Conservation (phyloP, 2,329 filamentous ascomycete species). For the Pestalotiopsis sp. region DNA sequence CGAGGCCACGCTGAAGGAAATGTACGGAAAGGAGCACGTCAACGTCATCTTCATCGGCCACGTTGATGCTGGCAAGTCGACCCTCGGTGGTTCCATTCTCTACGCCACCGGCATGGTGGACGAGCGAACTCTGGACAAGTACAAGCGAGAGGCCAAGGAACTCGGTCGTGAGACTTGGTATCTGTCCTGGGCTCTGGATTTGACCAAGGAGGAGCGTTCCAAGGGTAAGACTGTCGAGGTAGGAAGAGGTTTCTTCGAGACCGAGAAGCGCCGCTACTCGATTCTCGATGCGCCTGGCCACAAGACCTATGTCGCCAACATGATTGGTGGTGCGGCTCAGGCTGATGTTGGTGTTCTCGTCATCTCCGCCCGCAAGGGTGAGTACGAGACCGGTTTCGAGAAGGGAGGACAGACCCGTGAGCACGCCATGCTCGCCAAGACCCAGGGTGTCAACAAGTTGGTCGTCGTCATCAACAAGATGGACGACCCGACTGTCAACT, state of each 20-base stretch:
- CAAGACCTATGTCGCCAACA: slow-evolving; percentile 97
- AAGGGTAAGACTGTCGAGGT: slow-evolving; percentile 99
- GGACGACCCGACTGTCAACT: slow-evolving; percentile 95
- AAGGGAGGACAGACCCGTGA: slow-evolving; percentile 93
- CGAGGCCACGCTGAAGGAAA: slow-evolving; percentile 80
- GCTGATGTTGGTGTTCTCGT: slow-evolving; percentile 94
- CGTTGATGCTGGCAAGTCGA: slow-evolving; percentile 98
- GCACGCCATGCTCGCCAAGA: slow-evolving; percentile 97
- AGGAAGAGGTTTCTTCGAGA: slow-evolving; percentile 94
- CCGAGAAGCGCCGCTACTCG: slow-evolving; percentile 92
- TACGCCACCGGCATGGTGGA: slow-evolving; percentile 99
- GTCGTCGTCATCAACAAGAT: slow-evolving; percentile 98
- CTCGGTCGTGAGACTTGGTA: slow-evolving; percentile 98
- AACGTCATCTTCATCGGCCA: slow-evolving; percentile 99
- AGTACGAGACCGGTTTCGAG: slow-evolving; percentile 99
- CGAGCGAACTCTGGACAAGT: slow-evolving; percentile 96
- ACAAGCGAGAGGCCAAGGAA: slow-evolving; percentile 95
- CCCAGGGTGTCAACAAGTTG: slow-evolving; percentile 96
- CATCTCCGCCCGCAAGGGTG: slow-evolving; percentile 94
- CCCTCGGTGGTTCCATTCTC: slow-evolving; percentile 89
- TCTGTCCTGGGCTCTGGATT: slow-evolving; percentile 94
- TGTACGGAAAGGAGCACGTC: slow-evolving; percentile 90
- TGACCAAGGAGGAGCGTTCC: slow-evolving; percentile 93
- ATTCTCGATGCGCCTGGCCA: slow-evolving; percentile 96
- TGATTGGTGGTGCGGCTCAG: slow-evolving; percentile 95